Base-by-base conservation (phyloP, 176 grass and related monocot genomes). In the Hordeum marinum region DNA sequence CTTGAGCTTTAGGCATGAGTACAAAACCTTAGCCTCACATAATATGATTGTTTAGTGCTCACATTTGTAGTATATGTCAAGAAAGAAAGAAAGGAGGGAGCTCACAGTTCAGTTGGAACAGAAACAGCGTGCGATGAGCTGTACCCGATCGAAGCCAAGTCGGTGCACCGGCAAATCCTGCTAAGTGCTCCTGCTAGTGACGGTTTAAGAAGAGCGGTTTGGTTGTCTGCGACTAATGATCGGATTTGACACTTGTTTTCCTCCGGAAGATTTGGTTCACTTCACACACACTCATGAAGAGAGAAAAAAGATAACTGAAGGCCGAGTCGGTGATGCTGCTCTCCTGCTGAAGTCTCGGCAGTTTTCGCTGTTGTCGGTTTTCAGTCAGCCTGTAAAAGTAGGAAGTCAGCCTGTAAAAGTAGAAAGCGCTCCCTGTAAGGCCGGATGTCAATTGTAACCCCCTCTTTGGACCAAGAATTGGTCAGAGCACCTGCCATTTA, bases 51-150 rank as follows among this genome's bases (percentile, higher is more conserved):
- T 85, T 89, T 89, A 85, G 70, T 70, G 63, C 4, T 75, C 64
- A 17, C 77, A 81, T 81, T 50, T 61, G 27, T 65, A 76, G 27
- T 65, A 76, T 76, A 85, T 81, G 46, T 3, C 62, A 10, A 20
- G 63, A 80, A 10, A 24, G 63, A 80, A 10, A 24, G 52, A 80
- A 73, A 59, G 21, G 34, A 42, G 41, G 75, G 62, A 26, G 66
- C 72, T 75, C 82, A 84, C 21, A 12, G 86, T 37, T 88, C 55
- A 72, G 83, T 82, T 78, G 72, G 41, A 73, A 43, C 73, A 55
- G 35, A 79, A 78, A 83, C 73, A 83, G 88, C 74, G 66, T 67
- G 84, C 32, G 67, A 86, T 90, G 88, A 79, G 84, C 79, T 90
- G 84, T 78, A 64, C 26, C 65, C 72, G 65, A 86, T 63, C 41